Evolutionary conservation across 805 yeast genomes (phyloP).

Genomic region (Tetrapisispora taiwanensis): DNA sequence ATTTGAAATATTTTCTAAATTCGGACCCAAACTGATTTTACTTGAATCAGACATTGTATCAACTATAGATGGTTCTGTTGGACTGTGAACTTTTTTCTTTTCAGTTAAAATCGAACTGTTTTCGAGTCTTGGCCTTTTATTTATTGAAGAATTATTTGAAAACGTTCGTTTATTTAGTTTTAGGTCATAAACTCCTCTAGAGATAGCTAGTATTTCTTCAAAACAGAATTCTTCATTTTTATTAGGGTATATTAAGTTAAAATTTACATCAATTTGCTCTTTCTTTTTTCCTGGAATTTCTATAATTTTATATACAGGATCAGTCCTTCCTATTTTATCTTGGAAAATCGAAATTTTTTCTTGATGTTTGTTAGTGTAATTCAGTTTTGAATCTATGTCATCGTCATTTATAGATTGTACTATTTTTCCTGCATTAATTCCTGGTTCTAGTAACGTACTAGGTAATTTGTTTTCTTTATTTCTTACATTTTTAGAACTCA

Average conservation of each 20-base stretch:
- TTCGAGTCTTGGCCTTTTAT: not conserved
- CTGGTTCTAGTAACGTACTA: constrained; percentile 44
- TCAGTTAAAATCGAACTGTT: not conserved
- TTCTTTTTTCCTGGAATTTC: constrained; percentile 47
- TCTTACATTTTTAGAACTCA: constrained; percentile 41
- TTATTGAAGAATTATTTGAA: not conserved
- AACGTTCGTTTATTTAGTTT: not conserved
- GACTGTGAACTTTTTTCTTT: not conserved
- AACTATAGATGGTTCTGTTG: constrained; percentile 3
- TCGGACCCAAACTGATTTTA: not conserved
- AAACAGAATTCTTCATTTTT: constrained; percentile 45
- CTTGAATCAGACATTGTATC: not conserved
- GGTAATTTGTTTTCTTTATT: constrained; percentile 54
- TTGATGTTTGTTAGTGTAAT: not conserved
- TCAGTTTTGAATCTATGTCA: not conserved
- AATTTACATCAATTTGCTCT: constrained; percentile 51
- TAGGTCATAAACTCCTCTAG: constrained; percentile 29
- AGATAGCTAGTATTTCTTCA: constrained; percentile 52
- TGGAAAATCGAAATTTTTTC: constrained; percentile 32
- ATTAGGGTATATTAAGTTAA: constrained; percentile 43
- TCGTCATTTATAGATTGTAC: constrained; percentile 28
- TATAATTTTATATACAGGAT: constrained; percentile 40
- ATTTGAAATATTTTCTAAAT: constrained; percentile 1
- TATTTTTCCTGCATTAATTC: constrained; percentile 42
- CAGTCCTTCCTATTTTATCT: constrained; percentile 29